Evolutionary conservation across 2,329 filamentous ascomycete species (phyloP).

Genomic region (Trichoderma endophyticum): DNA sequence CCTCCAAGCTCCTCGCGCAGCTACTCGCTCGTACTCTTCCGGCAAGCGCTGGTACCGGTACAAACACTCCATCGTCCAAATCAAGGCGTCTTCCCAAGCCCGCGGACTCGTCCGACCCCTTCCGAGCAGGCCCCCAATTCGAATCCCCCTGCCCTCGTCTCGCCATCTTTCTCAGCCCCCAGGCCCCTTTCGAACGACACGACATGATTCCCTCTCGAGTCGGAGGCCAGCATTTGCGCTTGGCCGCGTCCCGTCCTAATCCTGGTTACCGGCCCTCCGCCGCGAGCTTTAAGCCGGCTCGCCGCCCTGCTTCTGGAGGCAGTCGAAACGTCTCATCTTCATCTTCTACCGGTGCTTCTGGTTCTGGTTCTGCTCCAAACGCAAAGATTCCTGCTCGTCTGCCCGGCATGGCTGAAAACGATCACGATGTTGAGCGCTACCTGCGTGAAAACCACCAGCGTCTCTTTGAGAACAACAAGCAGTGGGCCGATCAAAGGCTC

Average conservation of each 20-base stretch:
- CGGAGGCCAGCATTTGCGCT: slow-evolving; percentile 14
- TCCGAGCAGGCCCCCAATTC: neutral
- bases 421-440: slow-evolving; percentile 49
- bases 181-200: neutral
- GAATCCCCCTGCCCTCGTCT: neutral
- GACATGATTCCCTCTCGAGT: slow-evolving; percentile 15
- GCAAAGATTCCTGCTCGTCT: slow-evolving; percentile 1
- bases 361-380: neutral
- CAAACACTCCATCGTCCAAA: neutral
- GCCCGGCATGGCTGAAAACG: slow-evolving; percentile 16
- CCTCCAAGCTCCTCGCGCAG: neutral
- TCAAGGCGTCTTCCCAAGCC: neutral
- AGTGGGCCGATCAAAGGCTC: slow-evolving; percentile 61
- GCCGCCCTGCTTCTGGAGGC: neutral
- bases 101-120: slow-evolving; percentile 5
- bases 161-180: neutral
- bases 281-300: neutral
- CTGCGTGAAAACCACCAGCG: slow-evolving; percentile 62
- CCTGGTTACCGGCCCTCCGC: neutral
- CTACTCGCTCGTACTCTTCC: neutral
- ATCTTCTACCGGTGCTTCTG: neutral
- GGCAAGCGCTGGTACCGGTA: neutral
- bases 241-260: neutral
- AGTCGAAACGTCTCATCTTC: neutral
- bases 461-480: slow-evolving; percentile 66